A percentile compares a stretch with the other conserved stretches of the same genome.
phyloP scores from a whole-genome alignment of 768 basidiomycete genomes.

The Boletus sensibilis region DNA sequence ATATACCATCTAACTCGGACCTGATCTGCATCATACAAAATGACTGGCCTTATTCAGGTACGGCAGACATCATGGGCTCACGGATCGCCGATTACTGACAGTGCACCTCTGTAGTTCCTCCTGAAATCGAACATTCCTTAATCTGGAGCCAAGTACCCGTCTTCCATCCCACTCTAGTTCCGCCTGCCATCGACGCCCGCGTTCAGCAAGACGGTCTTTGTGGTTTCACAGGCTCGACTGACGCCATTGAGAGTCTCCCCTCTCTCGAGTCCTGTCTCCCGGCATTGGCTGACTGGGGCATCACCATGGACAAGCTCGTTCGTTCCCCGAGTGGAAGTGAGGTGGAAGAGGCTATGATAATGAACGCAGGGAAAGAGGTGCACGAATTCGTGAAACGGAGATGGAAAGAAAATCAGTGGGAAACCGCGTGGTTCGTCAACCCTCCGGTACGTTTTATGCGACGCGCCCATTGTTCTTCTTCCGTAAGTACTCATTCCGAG shows the following conservation, averaged over 20 bases:
- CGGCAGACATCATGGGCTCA: slow-evolving; percentile 9
- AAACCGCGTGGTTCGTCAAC: slow-evolving; percentile 91
- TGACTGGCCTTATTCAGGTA: slow-evolving; percentile 89
- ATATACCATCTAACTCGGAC: slow-evolving; percentile 48
- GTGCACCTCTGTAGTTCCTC: slow-evolving; percentile 47
- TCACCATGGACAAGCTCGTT: slow-evolving; percentile 61
- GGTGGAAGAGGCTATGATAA: slow-evolving; percentile 53
- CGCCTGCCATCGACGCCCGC: slow-evolving; percentile 49
- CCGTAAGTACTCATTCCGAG: not conserved
- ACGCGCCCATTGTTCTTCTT: not conserved
- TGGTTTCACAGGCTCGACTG: slow-evolving; percentile 69
- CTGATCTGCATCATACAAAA: slow-evolving; percentile 73
- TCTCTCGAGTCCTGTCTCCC: slow-evolving; percentile 56
- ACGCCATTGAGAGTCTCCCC: slow-evolving; percentile 60
- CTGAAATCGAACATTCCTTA: slow-evolving; percentile 69
- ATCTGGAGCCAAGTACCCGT: slow-evolving; percentile 79
- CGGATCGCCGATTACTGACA: not conserved
- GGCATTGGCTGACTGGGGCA: slow-evolving; percentile 66
- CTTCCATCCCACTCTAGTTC: slow-evolving; percentile 58
- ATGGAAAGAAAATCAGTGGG: slow-evolving; percentile 78
- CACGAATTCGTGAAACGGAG: slow-evolving; percentile 58
- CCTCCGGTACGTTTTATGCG: slow-evolving; percentile 59
- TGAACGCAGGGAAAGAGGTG: slow-evolving; percentile 55
- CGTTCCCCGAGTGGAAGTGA: slow-evolving; percentile 48
- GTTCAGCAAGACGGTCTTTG: slow-evolving; percentile 76